Conservation (phyloP, 2,329 filamentous ascomycete genomes). For the Xylariaceae sp. region DNA sequence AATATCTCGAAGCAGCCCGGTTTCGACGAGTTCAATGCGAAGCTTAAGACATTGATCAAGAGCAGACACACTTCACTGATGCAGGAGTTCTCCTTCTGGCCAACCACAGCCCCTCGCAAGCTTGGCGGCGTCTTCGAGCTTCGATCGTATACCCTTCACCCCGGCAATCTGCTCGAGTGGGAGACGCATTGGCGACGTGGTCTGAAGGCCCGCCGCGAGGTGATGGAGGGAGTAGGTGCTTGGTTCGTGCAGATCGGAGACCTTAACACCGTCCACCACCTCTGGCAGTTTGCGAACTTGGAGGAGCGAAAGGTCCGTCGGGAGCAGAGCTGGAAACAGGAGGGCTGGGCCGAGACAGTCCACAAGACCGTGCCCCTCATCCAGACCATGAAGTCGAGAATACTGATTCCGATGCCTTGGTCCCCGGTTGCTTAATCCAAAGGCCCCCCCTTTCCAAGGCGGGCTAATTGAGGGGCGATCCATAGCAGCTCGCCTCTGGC, state of each 20-base stretch:
- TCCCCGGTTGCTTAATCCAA: slow-evolving; percentile 72
- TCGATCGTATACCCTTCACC: slow-evolving; percentile 92
- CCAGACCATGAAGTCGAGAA: slow-evolving; percentile 90
- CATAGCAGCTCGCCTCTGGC: no score
- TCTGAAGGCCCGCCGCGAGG: slow-evolving; percentile 82
- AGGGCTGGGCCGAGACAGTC: slow-evolving; percentile 95
- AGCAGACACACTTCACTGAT: slow-evolving; percentile 86
- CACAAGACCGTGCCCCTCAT: slow-evolving; percentile 98
- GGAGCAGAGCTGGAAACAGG: slow-evolving; percentile 91
- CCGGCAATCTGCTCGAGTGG: slow-evolving; percentile 95
- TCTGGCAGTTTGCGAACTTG: slow-evolving; percentile 97
- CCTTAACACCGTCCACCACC: slow-evolving; percentile 92
- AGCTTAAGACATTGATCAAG: slow-evolving; percentile 79
- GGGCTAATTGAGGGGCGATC: no score
- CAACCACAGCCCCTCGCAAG: slow-evolving; percentile 81
- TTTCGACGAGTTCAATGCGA: slow-evolving; percentile 74
- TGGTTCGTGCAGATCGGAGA: slow-evolving; percentile 99
- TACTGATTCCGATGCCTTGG: slow-evolving; percentile 94
- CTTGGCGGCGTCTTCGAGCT: slow-evolving; percentile 93
- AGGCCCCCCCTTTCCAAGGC: neutral
- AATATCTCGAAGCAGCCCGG: slow-evolving; percentile 77
- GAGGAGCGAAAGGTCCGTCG: slow-evolving; percentile 86
- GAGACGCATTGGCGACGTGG: slow-evolving; percentile 97
- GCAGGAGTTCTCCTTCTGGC: slow-evolving; percentile 99
- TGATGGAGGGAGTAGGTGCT: slow-evolving; percentile 97